phyloP scores from a whole-genome alignment of 202 grass and related monocot species.

The Panicum virgatum region DNA sequence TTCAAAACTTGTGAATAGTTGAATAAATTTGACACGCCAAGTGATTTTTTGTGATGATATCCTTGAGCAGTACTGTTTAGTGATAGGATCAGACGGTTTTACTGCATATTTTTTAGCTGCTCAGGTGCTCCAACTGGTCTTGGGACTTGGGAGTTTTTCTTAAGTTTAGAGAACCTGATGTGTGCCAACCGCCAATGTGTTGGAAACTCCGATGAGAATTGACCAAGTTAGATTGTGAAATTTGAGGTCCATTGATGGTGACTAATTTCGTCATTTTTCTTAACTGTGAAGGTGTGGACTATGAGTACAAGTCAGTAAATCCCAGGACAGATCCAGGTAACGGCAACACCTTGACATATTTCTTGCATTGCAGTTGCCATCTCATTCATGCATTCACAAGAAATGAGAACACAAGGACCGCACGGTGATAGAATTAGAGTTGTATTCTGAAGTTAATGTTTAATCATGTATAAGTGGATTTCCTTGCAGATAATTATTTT shows the following conservation, averaged over 20 bases:
- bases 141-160: neutral
- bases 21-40: neutral
- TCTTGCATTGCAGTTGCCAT: neutral
- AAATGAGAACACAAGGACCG: neutral
- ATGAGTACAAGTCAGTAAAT: conserved; percentile 85
- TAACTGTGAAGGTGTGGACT: conserved; percentile 59
- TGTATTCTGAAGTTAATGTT: neutral
- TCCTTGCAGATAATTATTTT: neutral
- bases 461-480: neutral
- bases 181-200: neutral
- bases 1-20: neutral
- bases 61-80: neutral
- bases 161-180: neutral
- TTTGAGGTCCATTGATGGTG: neutral
- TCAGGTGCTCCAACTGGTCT: neutral
- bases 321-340: conserved; percentile 62
- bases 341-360: neutral
- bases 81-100: neutral
- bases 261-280: conserved; percentile 18
- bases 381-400: neutral
- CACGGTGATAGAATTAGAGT: neutral
- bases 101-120: neutral
- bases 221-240: neutral
- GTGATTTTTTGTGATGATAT: neutral
- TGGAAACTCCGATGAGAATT: neutral